A percentile compares a stretch with the other conserved stretches of the same genome.
phyloP scores from a whole-genome alignment of 2,329 filamentous ascomycete species.

The Fusarium avenaceum region DNA sequence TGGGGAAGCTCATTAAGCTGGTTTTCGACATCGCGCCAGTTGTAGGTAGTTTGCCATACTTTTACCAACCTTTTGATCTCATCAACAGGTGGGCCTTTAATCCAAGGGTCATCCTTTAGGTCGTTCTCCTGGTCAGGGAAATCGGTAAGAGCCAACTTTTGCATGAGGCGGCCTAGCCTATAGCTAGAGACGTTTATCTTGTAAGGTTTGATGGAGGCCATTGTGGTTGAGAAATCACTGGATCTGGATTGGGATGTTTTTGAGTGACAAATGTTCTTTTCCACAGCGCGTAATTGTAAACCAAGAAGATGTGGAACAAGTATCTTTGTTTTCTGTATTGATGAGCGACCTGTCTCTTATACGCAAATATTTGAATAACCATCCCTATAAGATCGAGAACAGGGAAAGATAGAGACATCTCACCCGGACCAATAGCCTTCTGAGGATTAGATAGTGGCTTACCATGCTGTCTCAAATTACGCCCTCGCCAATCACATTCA shows the following conservation, averaged over 20 bases:
- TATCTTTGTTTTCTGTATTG: no score
- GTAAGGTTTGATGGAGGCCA: neutral
- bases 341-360: neutral
- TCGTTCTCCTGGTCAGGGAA: neutral
- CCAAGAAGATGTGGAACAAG: no score
- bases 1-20: neutral
- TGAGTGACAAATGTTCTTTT: no score
- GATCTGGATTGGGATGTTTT: no score
- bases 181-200: neutral
- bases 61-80: constrained; percentile 1
- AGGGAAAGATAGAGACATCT: no score
- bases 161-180: neutral
- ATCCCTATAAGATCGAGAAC: no score
- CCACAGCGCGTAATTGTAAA: no score
- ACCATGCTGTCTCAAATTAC: no score
- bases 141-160: neutral
- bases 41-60: neutral
- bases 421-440: no score
- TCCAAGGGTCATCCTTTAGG: neutral
- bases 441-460: no score
- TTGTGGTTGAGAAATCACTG: neutral
- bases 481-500: no score
- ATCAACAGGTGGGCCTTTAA: neutral
- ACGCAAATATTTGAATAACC: no score
- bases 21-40: neutral